A percentile compares a stretch with the other conserved stretches of the same genome.
phyloP scores from a whole-genome alignment of 2,329 filamentous ascomycete species.

The Clonostachys rhizophaga region DNA sequence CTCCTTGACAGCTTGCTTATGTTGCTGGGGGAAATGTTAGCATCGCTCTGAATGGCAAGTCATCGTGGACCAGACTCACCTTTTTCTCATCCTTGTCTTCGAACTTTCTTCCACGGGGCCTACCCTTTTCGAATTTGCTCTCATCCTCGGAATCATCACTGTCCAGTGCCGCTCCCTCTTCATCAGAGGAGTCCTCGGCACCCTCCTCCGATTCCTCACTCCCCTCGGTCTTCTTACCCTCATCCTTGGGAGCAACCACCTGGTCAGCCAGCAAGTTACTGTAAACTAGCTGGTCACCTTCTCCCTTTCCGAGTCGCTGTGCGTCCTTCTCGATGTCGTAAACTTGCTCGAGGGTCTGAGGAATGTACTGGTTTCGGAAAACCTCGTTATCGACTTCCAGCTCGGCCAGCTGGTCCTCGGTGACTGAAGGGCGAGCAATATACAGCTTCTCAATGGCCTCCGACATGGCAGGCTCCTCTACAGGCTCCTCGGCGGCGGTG shows the following conservation, averaged over 20 bases:
- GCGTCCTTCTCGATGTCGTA: conserved; percentile 94
- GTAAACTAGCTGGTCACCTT: conserved; percentile 78
- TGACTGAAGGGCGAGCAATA: conserved; percentile 42
- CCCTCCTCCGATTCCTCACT: conserved; percentile 34
- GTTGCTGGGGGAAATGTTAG: conserved; percentile 34
- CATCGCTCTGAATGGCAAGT: neutral
- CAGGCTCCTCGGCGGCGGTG: conserved; percentile 53
- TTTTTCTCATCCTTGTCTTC: conserved; percentile 90
- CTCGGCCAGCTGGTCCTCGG: conserved; percentile 48
- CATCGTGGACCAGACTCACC: conserved; percentile 30
- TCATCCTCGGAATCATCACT: conserved; percentile 41
- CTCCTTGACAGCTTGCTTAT: conserved; percentile 90
- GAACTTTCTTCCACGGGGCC: conserved; percentile 76
- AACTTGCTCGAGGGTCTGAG: conserved; percentile 90
- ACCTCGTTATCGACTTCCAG: conserved; percentile 83
- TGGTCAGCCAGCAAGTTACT: conserved; percentile 75
- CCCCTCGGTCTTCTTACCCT: conserved; percentile 23
- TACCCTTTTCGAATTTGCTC: conserved; percentile 57
- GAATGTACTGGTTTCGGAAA: conserved; percentile 94
- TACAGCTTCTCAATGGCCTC: conserved; percentile 65
- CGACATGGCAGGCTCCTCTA: conserved; percentile 57
- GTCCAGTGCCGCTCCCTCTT: conserved; percentile 40
- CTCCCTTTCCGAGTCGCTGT: conserved; percentile 68
- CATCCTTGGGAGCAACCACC: conserved; percentile 34
- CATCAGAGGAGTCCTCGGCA: conserved; percentile 28